Conservation (phyloP, 2,329 filamentous ascomycete genomes). For the Aquanectria penicillioides region DNA sequence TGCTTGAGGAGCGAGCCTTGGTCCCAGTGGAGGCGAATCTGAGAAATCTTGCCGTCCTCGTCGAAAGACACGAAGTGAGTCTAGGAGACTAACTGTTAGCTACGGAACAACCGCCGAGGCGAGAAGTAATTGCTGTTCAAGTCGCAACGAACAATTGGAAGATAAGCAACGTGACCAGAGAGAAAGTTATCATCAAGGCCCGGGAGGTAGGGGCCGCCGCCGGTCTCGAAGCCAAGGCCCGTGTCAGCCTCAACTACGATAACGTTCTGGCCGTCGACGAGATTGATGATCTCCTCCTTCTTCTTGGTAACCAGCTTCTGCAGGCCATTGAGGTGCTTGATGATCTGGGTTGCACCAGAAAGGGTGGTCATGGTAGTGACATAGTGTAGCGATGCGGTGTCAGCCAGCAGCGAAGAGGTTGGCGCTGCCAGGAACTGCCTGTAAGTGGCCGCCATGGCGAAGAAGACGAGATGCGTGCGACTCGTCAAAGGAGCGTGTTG, state of each 20-base stretch:
- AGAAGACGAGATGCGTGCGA: conserved; percentile 25
- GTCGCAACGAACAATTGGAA: conserved; percentile 77
- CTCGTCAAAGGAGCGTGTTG: conserved; percentile 21
- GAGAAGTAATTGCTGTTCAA: background rate
- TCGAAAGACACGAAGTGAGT: conserved; percentile 91
- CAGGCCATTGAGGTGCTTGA: conserved; percentile 81
- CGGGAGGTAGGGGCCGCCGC: conserved; percentile 88
- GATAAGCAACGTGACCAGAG: conserved; percentile 79
- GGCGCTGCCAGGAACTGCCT: conserved; percentile 77
- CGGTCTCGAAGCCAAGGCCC: conserved; percentile 80
- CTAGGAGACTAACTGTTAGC: conserved; percentile 55
- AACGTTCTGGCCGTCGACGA: conserved; percentile 75
- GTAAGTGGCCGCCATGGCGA: conserved; percentile 64
- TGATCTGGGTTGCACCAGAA: conserved; percentile 76
- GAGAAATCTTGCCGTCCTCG: conserved; percentile 77
- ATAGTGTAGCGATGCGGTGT: conserved; percentile 81
- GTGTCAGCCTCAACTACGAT: conserved; percentile 88
- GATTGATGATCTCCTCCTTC: conserved; percentile 78
- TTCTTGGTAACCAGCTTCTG: conserved; percentile 83
- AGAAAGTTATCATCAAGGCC: conserved; percentile 95
- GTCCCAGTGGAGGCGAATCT: conserved; percentile 94
- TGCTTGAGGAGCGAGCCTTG: conserved; percentile 93
- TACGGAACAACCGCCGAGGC: background rate
- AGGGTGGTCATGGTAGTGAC: conserved; percentile 86
- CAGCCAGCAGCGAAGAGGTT: conserved; percentile 69